Evolutionary conservation across 1,139 yeast species (phyloP).

Genomic region (Yamadazyma trypodendri): DNA sequence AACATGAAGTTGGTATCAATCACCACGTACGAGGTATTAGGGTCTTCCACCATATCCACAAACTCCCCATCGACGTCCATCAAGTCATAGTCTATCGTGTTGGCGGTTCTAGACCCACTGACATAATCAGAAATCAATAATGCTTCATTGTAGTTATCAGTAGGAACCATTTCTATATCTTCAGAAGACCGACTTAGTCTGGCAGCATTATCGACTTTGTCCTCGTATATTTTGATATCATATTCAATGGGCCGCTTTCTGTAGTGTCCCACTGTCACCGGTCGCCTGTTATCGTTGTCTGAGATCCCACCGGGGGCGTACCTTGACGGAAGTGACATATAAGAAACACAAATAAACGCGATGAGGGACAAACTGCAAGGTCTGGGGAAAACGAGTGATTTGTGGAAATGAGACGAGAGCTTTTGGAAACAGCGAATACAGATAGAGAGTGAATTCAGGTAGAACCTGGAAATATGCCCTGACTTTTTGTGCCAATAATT

Average conservation of each 20-base stretch:
- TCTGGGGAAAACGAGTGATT: too few species aligned
- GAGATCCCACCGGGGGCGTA: conserved; percentile 45
- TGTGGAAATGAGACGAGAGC: too few species aligned
- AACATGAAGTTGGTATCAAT: conserved; percentile 79
- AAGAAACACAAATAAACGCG: not conserved
- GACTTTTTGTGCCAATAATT: too few species aligned
- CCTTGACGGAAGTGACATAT: conserved; percentile 38
- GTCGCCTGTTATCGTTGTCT: conserved; percentile 23
- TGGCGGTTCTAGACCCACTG: conserved; percentile 17
- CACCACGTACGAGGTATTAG: conserved; percentile 44
- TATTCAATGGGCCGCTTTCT: conserved; percentile 22
- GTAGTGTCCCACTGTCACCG: conserved; percentile 34
- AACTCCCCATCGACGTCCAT: conserved; percentile 19
- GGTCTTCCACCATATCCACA: conserved; percentile 17
- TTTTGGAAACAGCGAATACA: too few species aligned
- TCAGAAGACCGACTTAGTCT: conserved; percentile 21
- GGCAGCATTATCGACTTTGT: conserved; percentile 31
- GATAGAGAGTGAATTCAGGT: too few species aligned
- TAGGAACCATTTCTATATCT: conserved; percentile 53
- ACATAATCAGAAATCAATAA: conserved; percentile 45
- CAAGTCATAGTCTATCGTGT: conserved; percentile 16
- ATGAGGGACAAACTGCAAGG: too few species aligned
- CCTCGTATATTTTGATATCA: conserved; percentile 31
- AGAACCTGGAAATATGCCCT: too few species aligned
- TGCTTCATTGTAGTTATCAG: conserved; percentile 48